Conservation (phyloP, 2,329 filamentous ascomycete species). For the Aureobasidium mangrovei region DNA sequence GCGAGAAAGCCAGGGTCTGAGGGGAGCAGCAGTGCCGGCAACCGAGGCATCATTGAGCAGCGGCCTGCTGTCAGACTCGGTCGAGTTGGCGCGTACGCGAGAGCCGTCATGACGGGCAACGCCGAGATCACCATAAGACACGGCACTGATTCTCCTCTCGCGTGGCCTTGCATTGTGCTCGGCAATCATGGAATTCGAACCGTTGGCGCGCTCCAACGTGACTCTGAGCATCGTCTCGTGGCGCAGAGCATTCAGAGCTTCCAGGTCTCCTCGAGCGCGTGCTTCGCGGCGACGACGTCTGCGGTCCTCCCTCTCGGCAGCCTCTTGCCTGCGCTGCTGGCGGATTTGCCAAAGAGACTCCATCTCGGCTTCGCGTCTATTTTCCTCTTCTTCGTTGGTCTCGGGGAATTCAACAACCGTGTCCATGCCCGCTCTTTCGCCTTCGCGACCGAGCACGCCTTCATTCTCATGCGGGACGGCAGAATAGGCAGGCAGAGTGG, state of each 20-base stretch:
- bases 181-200: conserved; percentile 41
- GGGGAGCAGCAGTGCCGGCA: conserved; percentile 35
- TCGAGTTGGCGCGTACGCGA: conserved; percentile 61
- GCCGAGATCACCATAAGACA: conserved; percentile 68
- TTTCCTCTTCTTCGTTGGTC: conserved; percentile 69
- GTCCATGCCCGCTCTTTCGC: conserved; percentile 86
- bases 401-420: conserved; percentile 79
- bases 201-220: conserved; percentile 31
- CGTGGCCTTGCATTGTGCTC: conserved; percentile 54
- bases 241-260: conserved; percentile 56
- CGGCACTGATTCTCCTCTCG: conserved; percentile 61
- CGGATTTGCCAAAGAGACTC: conserved; percentile 85
- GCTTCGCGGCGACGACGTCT: conserved; percentile 62
- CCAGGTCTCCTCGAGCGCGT: conserved; percentile 58
- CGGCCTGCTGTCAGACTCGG: conserved; percentile 62
- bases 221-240: conserved; percentile 47
- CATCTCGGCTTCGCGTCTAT: conserved; percentile 80
- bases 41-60: conserved; percentile 64
- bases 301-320: conserved; percentile 69
- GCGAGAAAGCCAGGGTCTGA: conserved; percentile 24
- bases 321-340: conserved; percentile 62
- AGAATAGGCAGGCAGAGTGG: conserved; percentile 84
- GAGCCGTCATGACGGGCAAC: conserved; percentile 71
- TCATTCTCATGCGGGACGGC: conserved; percentile 65
- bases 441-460: conserved; percentile 75